Percentiles rank a stretch among this genome's conserved stretches.
Conservation (phyloP, 345 rosid species). For the Lepidium didymum region DNA sequence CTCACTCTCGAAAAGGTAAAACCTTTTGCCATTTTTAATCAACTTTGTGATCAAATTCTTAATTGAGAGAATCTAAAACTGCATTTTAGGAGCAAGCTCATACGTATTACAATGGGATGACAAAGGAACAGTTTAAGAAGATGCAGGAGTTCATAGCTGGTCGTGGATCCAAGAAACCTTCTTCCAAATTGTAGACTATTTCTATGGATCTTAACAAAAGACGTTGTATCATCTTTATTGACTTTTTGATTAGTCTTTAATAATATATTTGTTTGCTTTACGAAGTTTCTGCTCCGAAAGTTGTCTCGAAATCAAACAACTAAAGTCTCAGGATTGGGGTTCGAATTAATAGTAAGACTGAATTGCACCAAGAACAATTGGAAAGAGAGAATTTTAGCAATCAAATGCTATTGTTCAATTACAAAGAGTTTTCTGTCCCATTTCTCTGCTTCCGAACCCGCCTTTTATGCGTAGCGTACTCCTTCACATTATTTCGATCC, state of each 20-base stretch:
- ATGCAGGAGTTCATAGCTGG: constrained; percentile 89
- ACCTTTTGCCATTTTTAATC: not conserved
- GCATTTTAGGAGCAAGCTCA: constrained; percentile 66
- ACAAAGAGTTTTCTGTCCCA: no score
- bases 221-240: not conserved
- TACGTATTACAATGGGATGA: constrained; percentile 70
- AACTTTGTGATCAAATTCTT: not conserved
- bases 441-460: no score
- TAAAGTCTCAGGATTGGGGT: no score
- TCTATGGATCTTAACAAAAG: not conserved
- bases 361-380: no score
- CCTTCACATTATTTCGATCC: no score
- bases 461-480: no score
- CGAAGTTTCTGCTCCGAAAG: not conserved
- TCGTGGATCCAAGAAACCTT: constrained; percentile 51
- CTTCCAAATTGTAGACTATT: constrained; percentile 49
- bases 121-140: constrained; percentile 84
- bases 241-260: not conserved
- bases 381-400: no score
- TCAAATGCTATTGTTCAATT: no score
- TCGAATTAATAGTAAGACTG: no score
- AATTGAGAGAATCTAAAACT: not conserved
- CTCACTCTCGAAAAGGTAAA: constrained; percentile 80
- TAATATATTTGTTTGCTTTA: not conserved
- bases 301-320: no score